Base-by-base conservation (phyloP, 2,329 filamentous ascomycete genomes). In the Aaosphaeria arxii region DNA sequence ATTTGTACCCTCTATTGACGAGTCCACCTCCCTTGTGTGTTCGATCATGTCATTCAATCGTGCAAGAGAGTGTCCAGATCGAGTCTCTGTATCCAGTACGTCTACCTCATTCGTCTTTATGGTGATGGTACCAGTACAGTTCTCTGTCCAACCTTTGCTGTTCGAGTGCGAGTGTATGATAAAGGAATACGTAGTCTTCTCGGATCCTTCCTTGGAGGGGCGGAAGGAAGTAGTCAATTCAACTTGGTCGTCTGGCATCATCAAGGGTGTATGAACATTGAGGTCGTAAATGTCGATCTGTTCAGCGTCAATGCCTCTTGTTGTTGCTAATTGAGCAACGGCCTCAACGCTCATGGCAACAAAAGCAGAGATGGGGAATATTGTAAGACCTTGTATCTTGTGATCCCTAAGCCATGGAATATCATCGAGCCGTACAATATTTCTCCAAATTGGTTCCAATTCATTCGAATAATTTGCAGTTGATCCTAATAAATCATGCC, bases 81-180 rank as follows among this genome's bases (percentile, higher is more conserved):
- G 42, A n/a, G 30, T 63, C n/a, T 56, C 56, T 32, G 69, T 65
- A 42, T 76, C 71, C 1, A 78, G 70, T 5, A 71, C 70, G 50
- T 77, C 74, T 1, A 59, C 51, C 11, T 74, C 67, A 6, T 56
- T 54, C 7, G 61, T 52, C 43, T 66, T 63, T 4, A 77, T 71
- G 5, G 71, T 66, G 7, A 83, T 69, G 5, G 36, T 33, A 9
- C 62, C 62, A 29, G 52, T 54, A 58, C 81, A 83, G 56, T 85
- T 77, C 56, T 84, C 78, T 0, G 76, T 75, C 82, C 82, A 84
- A 7, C 77, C 76, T 39, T 77, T 71, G 9, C 65, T 71, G 9
- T 72, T 70, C 0, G 74, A 74, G 74, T 75, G 81, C 0, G 81
- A 82, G 40, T 74, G 79, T 28, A 85, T 78, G 2, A 73, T 66